phyloP scores from a whole-genome alignment of 768 basidiomycete species.

The Lentinula boryana region DNA sequence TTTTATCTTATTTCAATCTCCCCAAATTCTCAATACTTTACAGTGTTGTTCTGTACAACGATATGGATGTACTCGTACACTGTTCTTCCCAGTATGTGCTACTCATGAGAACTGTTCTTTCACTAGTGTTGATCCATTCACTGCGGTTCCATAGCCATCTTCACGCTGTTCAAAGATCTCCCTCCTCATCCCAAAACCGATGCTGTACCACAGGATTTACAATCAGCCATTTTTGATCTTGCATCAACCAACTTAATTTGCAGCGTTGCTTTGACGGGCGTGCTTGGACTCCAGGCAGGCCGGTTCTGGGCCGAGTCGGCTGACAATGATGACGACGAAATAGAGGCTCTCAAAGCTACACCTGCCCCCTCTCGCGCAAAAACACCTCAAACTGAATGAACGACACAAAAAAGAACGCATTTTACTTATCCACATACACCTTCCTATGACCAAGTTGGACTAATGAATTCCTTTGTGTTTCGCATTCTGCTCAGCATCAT shows the following conservation, averaged over 20 bases:
- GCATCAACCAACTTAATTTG: constrained; percentile 82
- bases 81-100: constrained; percentile 70
- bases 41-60: constrained; percentile 76
- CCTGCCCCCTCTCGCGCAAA: constrained; percentile 11
- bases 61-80: constrained; percentile 66
- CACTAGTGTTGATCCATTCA: constrained; percentile 7
- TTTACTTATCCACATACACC: background rate
- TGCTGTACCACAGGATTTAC: constrained; percentile 59
- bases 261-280: constrained; percentile 85
- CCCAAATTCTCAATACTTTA: background rate
- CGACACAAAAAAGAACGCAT: background rate
- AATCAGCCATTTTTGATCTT: constrained; percentile 64
- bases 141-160: constrained; percentile 36
- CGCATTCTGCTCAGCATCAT: background rate
- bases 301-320: constrained; percentile 80
- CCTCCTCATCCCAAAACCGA: constrained; percentile 46
- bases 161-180: constrained; percentile 51
- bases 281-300: constrained; percentile 76
- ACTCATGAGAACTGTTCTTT: background rate
- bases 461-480: background rate
- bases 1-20: background rate
- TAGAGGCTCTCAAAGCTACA: constrained; percentile 21
- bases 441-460: background rate
- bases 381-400: constrained; percentile 10
- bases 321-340: constrained; percentile 54